These are phyloP conservation scores for Tylopilus vinaceipallidus DNA, from an alignment of 768 basidiomycete genomes.

Conservation along the genomic window DNA sequence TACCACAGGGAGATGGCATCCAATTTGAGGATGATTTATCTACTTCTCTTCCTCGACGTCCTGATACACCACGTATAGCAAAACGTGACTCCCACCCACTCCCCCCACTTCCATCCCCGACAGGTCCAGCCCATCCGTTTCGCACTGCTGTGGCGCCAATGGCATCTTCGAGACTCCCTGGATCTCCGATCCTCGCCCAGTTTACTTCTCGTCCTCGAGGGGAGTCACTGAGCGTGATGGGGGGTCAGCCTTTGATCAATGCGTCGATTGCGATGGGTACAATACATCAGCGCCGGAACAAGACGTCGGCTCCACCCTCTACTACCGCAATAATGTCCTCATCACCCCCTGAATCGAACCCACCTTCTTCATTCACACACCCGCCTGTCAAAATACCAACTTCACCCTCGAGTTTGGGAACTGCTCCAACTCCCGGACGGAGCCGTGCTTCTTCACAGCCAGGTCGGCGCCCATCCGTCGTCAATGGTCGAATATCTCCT, in stretches of 20 bases:
- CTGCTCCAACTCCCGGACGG: constrained; percentile 42
- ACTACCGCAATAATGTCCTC: constrained; percentile 23
- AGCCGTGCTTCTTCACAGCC: constrained; percentile 77
- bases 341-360: constrained; percentile 39
- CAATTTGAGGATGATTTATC: constrained; percentile 33
- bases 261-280: constrained; percentile 59
- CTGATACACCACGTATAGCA: constrained; percentile 42
- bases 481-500: constrained; percentile 51
- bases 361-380: constrained; percentile 36
- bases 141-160: constrained; percentile 24
- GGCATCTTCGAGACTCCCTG: constrained; percentile 37
- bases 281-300: constrained; percentile 65
- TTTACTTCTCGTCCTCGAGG: constrained; percentile 54
- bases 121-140: constrained; percentile 29
- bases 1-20: constrained; percentile 22
- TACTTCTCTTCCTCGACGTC: constrained; percentile 29
- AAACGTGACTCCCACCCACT: constrained; percentile 62
- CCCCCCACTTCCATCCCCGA: constrained; percentile 61
- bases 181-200: constrained; percentile 46
- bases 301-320: constrained; percentile 59
- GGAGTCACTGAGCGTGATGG: constrained; percentile 41
- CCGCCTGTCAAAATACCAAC: constrained; percentile 29
- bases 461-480: constrained; percentile 61
- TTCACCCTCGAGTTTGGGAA: constrained; percentile 41
- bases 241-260: constrained; percentile 50